Evolutionary conservation across 2,329 filamentous ascomycete species (phyloP), one percentile per base, ranked within the genome.

Genomic region (Aureobasidium pullulans): DNA sequence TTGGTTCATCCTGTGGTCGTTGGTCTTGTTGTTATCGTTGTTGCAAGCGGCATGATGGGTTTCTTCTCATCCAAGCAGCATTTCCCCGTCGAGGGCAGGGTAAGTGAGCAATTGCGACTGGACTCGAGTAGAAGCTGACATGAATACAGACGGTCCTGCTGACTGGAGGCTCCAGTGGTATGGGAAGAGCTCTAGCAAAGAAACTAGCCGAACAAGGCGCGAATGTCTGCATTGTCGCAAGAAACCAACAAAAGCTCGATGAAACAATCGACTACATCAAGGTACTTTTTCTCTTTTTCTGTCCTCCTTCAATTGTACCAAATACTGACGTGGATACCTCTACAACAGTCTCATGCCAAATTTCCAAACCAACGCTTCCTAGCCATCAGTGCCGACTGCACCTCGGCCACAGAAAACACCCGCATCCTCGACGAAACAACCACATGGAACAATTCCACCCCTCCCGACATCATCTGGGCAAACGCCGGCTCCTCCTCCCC

Each of bases 131-230:
- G 16, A 72, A 10, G 31, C 52, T 44, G 16, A 56, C 9, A 23
- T 10, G 11, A 9, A 16, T 7, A 9, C 66, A 96, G 91, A 96
- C 92, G 2, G 81, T 95, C 56, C 79, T 97, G 59, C 79, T 99
- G 56, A 99, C 94, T 0, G 94, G 94, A 48, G 91, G 87, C 34
- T 96, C 94, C 0, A 89, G 96, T 70, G 94, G 94, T 60, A 90
- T 96, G 87, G 94, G 94, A 61, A 84, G 86, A 66, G 84, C 84
- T 54, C 83, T 86, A 19, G 91, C 87, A 5, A 80, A 84, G 54
- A 81, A 91, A 65, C 83, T 99, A 46, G 82, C 93, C 2, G 77
- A 82, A 52, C 92, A 91, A 72, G 94, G 94, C 48, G 93, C 94
- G 61, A 90, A 91, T 72, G 72, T 99, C 59, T 84, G 96, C 63